phyloP scores from a whole-genome alignment of 805 yeast species.

The Saccharomycopsis lassenensis region DNA sequence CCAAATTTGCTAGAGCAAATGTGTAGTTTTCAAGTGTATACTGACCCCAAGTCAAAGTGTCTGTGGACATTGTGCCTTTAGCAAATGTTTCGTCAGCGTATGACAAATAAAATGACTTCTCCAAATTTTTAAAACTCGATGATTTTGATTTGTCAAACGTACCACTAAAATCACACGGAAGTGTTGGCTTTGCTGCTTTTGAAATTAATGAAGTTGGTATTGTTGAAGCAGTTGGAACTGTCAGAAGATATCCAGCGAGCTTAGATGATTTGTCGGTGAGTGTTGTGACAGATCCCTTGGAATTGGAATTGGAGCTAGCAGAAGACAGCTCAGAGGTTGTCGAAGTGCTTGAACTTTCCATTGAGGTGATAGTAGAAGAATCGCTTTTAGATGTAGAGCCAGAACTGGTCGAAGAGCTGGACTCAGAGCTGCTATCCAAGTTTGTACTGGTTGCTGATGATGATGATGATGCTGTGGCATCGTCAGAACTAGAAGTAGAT shows the following conservation, averaged over 20 bases:
- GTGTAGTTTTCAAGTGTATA: constrained; percentile 3
- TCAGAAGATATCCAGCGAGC: too few species aligned
- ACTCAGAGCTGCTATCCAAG: too few species aligned
- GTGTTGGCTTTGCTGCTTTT: constrained; percentile 1
- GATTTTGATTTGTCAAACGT: constrained; percentile 27
- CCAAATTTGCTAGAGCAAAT: constrained; percentile 12
- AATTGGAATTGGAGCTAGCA: too few species aligned
- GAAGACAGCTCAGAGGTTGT: too few species aligned
- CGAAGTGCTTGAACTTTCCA: too few species aligned
- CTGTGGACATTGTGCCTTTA: constrained; percentile 38
- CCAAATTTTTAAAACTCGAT: constrained; percentile 24
- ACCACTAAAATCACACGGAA: constrained; percentile 21
- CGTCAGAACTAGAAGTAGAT: not conserved
- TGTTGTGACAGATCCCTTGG: too few species aligned
- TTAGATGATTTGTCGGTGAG: too few species aligned
- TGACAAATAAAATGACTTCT: constrained; percentile 26
- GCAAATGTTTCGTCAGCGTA: constrained; percentile 42
- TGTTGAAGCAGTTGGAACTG: too few species aligned
- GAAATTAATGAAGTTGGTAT: constrained; percentile 5
- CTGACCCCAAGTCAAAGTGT: constrained; percentile 38
- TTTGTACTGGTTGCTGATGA: constrained; percentile 1
- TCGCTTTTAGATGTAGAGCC: too few species aligned
- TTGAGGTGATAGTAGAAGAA: too few species aligned
- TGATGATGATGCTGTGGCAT: constrained; percentile 3
- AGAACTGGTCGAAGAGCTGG: too few species aligned